Base-by-base conservation (phyloP, 352 stramenopile genomes). In the Phytopythium chamaehyphon region DNA sequence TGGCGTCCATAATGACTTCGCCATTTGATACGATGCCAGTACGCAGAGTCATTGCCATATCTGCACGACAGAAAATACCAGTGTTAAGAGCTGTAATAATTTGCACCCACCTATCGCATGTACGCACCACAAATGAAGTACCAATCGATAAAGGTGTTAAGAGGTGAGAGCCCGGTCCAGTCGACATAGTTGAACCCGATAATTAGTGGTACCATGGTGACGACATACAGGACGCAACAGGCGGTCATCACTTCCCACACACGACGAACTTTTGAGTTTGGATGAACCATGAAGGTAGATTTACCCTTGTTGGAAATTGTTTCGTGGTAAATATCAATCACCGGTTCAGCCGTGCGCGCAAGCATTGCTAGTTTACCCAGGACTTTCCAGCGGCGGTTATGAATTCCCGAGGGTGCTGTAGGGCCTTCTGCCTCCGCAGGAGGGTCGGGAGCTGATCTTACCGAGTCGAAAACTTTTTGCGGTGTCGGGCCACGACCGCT, bases 311-410 rank as follows among this genome's bases (percentile, higher is more conserved):
- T 85, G 18, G 69, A 42, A 21, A 22, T 22, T n/a, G 61, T 49
- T 23, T 85, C 75, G 63, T 92, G 81, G 58, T 90, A 92, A 54
- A 92, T 92, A 40, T 92, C 81, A 39, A 92, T 88, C 3, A 76
- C 66, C 3, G 73, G 66, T 9, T 46, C 40, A 5, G 44, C 26
- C 44, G 57, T 58, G 54, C 68, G 61, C 16, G 55, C 57, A 15
- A 70, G 68, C 64, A 73, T 73, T 35, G 64, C 64, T 16, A 73
- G 40, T 28, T 60, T 70, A 11, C 64, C 54, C 16, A 73, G 31
- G 24, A 64, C 35, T 43, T 70, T 70, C 64, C 64, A 73, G 3
- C 44, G 44, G 9, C 44, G 26, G 1, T 19, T 9, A 19, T 50
- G 28, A 2, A 11, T 21, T 1, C 14, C 23, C 0, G 23, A 11